A percentile compares a stretch with the other conserved stretches of the same genome.
Conservation (phyloP, 805 yeast species). For the Pachysolen tannophilus region DNA sequence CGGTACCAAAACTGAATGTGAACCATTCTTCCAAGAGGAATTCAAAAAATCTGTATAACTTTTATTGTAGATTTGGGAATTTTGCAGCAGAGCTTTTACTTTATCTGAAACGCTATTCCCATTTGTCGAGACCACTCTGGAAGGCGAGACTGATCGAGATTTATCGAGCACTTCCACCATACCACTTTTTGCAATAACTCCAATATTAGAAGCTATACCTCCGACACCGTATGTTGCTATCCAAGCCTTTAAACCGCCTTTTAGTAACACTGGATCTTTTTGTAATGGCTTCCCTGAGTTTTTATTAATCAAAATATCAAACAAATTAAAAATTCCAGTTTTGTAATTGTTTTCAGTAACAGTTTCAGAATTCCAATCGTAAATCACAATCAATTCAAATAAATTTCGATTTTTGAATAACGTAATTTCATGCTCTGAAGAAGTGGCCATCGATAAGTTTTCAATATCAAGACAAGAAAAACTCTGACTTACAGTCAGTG, state of each 20-base stretch:
- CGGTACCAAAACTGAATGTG: neutral
- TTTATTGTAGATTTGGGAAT: conserved; percentile 2
- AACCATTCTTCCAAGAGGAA: neutral
- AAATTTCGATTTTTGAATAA: conserved; percentile 43
- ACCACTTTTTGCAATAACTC: conserved; percentile 6
- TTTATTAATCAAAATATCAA: conserved; percentile 27
- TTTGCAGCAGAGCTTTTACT: neutral
- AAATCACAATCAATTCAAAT: conserved; percentile 59
- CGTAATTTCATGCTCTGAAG: conserved; percentile 47
- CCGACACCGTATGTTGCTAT: conserved; percentile 38
- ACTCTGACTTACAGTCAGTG: conserved; percentile 42
- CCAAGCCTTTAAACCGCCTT: conserved; percentile 68
- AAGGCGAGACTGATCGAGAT: neutral
- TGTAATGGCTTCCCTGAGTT: conserved; percentile 27
- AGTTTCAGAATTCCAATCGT: conserved; percentile 41
- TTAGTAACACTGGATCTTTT: conserved; percentile 35
- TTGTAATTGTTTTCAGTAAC: conserved; percentile 9
- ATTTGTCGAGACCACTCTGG: neutral
- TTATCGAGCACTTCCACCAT: too few relatives aligned
- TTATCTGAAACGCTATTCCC: neutral
- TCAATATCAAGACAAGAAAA: conserved; percentile 65
- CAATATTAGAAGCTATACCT: conserved; percentile 18
- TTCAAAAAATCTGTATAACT: conserved; percentile 6
- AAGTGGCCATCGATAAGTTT: conserved; percentile 43
- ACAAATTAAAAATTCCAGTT: conserved; percentile 20